Base-by-base conservation (phyloP, 805 yeast species). In the Lipomyces spencermartinsiae region DNA sequence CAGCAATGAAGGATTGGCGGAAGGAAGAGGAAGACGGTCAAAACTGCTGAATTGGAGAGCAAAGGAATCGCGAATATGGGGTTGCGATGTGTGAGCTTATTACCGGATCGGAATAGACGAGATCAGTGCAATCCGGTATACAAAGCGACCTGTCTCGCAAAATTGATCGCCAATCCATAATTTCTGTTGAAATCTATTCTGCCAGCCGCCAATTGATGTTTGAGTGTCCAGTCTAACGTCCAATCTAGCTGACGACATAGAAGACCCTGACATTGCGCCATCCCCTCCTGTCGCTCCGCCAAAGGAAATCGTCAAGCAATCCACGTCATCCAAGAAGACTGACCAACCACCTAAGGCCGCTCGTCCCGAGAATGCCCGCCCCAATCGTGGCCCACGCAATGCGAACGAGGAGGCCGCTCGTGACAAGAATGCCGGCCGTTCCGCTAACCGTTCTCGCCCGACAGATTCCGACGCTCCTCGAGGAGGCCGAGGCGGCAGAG, bases 381-480 rank as follows among this genome's bases (percentile, higher is more conserved):
- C 96, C 74, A 88, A 83, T 83, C 88, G 87, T 81, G 82, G 81
- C 82, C 64, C 73, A 22, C 85, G 85, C 80, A 80, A 91, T 74
- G 94, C 93, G 80, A 91, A 90, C 83, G 96, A 91, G 75, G 94
- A 90, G 76, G 97, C 93, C 72, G 80, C 86, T 78, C 89, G 83
- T 80, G 85, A 81, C 84, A 87, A 86, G 83, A 77, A 81, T 78
- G 85, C 88, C 81, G 92, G 92, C 85, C 83, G 84, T 74, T 64
- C 78, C 64, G 85, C 86, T 78, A 79, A 67, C 72, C 64, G 64
- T 55, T 59, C 70, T 34, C 73, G 71, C 39, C 70, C 70, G 35
- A 59, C 56, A 55, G 71, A 19, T 68, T 74, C 64, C 59, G 76
- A 67, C 55, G 74, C 62, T 29, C 70, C 65, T 63, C 59, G 22